phyloP scores from a whole-genome alignment of 257 asterid genomes.

The Galeopsis tetrahit region DNA sequence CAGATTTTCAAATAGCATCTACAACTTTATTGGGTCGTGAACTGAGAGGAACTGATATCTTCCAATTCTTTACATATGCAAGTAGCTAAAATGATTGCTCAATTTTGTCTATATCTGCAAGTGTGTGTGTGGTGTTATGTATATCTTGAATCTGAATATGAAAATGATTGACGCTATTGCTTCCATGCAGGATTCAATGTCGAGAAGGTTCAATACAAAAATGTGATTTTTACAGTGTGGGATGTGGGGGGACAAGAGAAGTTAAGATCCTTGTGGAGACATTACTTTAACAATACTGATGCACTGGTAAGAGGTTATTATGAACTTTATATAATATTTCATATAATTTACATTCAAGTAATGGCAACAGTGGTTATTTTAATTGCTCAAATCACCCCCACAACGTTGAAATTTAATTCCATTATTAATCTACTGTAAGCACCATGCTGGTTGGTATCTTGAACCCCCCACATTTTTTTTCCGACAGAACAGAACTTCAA shows the following conservation, averaged over 20 bases:
- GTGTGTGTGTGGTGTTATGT: conserved; percentile 3
- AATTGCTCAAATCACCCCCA: neutral
- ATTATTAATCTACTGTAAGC: conserved; percentile 13
- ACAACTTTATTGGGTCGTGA: conserved; percentile 1
- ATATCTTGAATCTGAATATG: conserved; percentile 18
- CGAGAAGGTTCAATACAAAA: conserved; percentile 89
- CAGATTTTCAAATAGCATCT: conserved; percentile 5
- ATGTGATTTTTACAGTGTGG: conserved; percentile 87
- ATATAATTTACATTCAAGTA: neutral
- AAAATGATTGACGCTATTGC: conserved; percentile 28
- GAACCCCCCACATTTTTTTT: neutral
- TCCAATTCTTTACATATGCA: conserved; percentile 13
- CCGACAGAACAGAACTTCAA: neutral
- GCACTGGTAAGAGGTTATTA: conserved; percentile 64
- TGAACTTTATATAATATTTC: neutral
- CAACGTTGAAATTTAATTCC: conserved; percentile 1
- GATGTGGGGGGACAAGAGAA: conserved; percentile 95
- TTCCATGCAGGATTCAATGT: conserved; percentile 81
- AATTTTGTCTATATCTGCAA: conserved; percentile 13
- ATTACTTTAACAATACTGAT: conserved; percentile 85
- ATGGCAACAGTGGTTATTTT: neutral
- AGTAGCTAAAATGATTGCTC: neutral
- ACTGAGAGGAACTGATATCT: conserved; percentile 18
- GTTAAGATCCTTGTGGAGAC: conserved; percentile 90
- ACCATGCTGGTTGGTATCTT: conserved; percentile 10